These are phyloP conservation scores for Neurospora sp. DNA, from an alignment of 495 filamentous ascomycete species.

Conservation along the genomic window DNA sequence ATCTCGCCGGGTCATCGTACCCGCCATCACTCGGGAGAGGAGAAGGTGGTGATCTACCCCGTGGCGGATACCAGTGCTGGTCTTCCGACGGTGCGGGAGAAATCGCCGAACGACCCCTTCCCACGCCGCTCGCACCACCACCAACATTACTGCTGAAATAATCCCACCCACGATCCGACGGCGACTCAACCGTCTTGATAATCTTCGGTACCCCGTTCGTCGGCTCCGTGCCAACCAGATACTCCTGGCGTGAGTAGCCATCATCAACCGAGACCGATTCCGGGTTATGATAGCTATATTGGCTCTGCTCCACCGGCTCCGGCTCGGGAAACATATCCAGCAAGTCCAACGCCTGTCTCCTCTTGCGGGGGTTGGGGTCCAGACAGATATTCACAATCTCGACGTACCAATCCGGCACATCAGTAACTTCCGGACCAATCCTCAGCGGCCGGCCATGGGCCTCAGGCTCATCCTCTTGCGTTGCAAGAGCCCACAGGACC, in stretches of 20 bases:
- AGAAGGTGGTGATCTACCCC: constrained; percentile 38
- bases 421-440: constrained; percentile 22
- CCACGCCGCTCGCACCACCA: neutral
- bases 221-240: constrained; percentile 18
- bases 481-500: constrained; percentile 90
- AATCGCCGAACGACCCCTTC: neutral
- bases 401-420: constrained; percentile 35
- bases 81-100: constrained; percentile 17
- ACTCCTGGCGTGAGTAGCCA: constrained; percentile 19
- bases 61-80: constrained; percentile 25
- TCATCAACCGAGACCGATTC: constrained; percentile 26
- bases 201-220: constrained; percentile 12
- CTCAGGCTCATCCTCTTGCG: constrained; percentile 84
- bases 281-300: constrained; percentile 11
- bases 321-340: constrained; percentile 31
- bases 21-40: constrained; percentile 30
- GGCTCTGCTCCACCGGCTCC: constrained; percentile 15
- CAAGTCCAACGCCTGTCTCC: constrained; percentile 30
- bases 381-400: constrained; percentile 35
- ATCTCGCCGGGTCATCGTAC: constrained; percentile 13
- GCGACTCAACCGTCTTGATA: constrained; percentile 21
- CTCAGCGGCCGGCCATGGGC: constrained; percentile 60
- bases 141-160: neutral
- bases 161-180: neutral
- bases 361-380: constrained; percentile 30